A percentile compares a stretch with the other conserved stretches of the same genome.
Conservation (phyloP, 2,329 filamentous ascomycete species). For the Neobulgaria alba region DNA sequence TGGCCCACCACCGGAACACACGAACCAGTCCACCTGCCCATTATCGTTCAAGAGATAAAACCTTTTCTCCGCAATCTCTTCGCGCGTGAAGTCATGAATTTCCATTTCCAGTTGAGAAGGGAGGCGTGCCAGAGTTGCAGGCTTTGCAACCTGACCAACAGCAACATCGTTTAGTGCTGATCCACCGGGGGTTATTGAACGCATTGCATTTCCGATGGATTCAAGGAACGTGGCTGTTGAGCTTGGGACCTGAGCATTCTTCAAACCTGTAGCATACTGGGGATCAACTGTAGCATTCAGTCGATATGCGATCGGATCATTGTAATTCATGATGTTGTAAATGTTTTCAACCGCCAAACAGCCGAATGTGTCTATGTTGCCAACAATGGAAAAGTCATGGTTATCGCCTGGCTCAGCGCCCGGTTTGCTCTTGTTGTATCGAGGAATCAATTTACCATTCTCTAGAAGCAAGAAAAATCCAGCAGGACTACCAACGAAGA, state of each 20-base stretch:
- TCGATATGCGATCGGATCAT: conserved; percentile 80
- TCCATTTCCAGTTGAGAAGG: conserved; percentile 77
- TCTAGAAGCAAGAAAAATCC: conserved; percentile 91
- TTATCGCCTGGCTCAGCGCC: conserved; percentile 58
- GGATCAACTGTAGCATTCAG: conserved; percentile 86
- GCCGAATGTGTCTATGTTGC: conserved; percentile 70
- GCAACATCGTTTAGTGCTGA: conserved; percentile 27
- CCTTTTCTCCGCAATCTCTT: conserved; percentile 86
- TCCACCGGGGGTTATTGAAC: conserved; percentile 50
- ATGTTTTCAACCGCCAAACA: conserved; percentile 92
- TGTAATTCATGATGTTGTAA: conserved; percentile 74
- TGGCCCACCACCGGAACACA: conserved; percentile 75
- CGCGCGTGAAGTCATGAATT: conserved; percentile 86
- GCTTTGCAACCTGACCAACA: conserved; percentile 30
- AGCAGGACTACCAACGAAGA: conserved; percentile 81
- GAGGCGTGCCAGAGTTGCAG: conserved; percentile 35
- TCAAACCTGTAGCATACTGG: conserved; percentile 67
- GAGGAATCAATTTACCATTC: conserved; percentile 60
- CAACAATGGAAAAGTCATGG: conserved; percentile 51
- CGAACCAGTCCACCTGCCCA: conserved; percentile 84
- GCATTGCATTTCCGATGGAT: conserved; percentile 54
- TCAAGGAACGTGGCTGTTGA: conserved; percentile 54
- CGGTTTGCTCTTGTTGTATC: conserved; percentile 66
- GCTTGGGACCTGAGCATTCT: conserved; percentile 71
- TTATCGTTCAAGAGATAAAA: conserved; percentile 89